Evolutionary conservation across 2,329 filamentous ascomycete species (phyloP).

Genomic region (Xylaria sp.): DNA sequence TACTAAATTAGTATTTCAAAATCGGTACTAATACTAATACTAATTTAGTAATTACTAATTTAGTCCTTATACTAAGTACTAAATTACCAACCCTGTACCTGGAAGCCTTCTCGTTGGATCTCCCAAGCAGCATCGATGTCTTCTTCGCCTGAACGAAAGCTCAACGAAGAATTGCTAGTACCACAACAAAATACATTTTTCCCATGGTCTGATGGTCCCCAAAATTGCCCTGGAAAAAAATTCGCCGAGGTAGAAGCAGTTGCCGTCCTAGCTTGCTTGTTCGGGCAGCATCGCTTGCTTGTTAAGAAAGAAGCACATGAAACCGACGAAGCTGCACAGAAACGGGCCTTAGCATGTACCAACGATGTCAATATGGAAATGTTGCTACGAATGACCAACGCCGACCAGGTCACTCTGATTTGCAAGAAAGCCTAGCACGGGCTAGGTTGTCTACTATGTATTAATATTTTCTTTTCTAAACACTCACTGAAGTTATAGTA

Average conservation of each 20-base stretch:
- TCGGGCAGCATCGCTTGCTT: constrained; percentile 21
- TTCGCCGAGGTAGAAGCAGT: constrained; percentile 41
- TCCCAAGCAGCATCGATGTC: not conserved
- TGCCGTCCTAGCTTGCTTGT: constrained; percentile 38
- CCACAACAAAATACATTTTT: constrained; percentile 8
- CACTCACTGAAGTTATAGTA: too few species aligned
- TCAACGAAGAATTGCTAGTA: not conserved
- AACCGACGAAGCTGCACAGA: not conserved
- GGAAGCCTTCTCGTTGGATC: constrained; percentile 18
- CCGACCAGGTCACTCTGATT: constrained; percentile 16
- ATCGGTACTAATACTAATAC: too few species aligned
- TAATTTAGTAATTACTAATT: too few species aligned
- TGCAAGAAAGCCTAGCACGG: too few species aligned
- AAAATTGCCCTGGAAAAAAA: constrained; percentile 18
- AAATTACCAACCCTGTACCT: too few species aligned
- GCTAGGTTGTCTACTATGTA: too few species aligned
- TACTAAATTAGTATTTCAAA: too few species aligned
- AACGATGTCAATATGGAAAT: constrained; percentile 20
- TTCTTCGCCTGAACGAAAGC: not conserved
- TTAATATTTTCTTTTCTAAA: too few species aligned
- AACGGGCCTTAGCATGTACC: constrained; percentile 10
- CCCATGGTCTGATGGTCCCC: constrained; percentile 18
- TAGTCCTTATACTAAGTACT: too few species aligned
- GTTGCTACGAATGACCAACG: constrained; percentile 17
- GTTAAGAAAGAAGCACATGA: constrained; percentile 1